Percentiles rank a stretch among this genome's conserved stretches.
Evolutionary conservation across 305 asterid species (phyloP).

Genomic region (Fraxinus albicans): DNA sequence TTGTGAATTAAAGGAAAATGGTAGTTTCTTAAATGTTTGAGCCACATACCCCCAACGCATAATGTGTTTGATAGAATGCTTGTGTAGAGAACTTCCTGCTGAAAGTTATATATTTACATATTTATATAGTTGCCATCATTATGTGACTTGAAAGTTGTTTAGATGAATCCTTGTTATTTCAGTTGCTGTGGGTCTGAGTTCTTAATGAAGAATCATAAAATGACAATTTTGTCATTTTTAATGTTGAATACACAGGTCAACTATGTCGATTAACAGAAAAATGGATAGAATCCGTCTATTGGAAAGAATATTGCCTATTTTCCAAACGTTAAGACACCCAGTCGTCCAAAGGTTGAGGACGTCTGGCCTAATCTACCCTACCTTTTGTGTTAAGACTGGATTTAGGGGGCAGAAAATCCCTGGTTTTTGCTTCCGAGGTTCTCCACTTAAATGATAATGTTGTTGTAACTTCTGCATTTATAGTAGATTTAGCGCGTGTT

Average conservation of each 20-base stretch:
- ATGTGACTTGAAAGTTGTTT: neutral
- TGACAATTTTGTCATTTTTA: no score
- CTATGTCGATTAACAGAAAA: neutral
- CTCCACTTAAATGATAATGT: neutral
- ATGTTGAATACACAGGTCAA: neutral
- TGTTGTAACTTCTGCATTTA: neutral
- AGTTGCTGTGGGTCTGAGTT: neutral
- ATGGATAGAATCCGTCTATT: neutral
- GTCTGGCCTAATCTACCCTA: neutral
- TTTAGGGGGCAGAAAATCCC: neutral
- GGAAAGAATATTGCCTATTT: neutral
- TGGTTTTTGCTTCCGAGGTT: neutral
- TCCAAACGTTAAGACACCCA: no score
- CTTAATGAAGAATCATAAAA: neutral
- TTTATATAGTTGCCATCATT: neutral
- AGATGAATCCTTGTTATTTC: neutral
- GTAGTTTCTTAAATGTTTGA: neutral
- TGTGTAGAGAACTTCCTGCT: neutral
- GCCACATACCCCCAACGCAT: neutral
- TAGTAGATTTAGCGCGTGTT: neutral
- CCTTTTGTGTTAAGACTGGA: neutral
- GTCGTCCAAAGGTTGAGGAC: no score
- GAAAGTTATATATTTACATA: neutral
- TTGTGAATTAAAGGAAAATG: neutral
- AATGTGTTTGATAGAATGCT: neutral